Conservation (phyloP, 2,329 filamentous ascomycete species). For the Pseudodiploospora longispora region DNA sequence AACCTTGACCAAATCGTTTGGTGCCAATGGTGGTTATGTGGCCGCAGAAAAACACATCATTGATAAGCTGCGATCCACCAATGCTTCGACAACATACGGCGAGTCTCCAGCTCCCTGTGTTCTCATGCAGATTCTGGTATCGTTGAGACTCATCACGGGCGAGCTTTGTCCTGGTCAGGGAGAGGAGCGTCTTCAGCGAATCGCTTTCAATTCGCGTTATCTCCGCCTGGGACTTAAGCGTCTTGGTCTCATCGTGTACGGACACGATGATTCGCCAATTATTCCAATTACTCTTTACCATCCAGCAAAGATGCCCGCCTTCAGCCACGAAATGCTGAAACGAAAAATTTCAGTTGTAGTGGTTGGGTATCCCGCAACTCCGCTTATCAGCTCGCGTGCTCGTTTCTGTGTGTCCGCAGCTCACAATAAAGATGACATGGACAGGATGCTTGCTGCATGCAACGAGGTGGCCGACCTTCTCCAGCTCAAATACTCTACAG, state of each 20-base stretch:
- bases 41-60: constrained; percentile 85
- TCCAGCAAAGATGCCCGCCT: constrained; percentile 97
- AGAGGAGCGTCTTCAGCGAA: constrained; percentile 87
- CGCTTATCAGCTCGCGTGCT: constrained; percentile 86
- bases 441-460: constrained; percentile 79
- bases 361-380: constrained; percentile 93
- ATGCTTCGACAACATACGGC: constrained; percentile 78
- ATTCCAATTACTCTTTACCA: constrained; percentile 93
- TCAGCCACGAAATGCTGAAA: constrained; percentile 96
- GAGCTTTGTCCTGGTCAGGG: constrained; percentile 85
- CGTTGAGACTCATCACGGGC: constrained; percentile 81
- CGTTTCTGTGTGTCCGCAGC: constrained; percentile 93
- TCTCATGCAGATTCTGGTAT: constrained; percentile 80
- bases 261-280: constrained; percentile 95
- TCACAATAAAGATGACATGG: constrained; percentile 97
- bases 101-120: constrained; percentile 84
- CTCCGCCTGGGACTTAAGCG: constrained; percentile 96
- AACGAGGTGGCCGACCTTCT: constrained; percentile 88
- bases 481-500: constrained; percentile 95
- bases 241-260: constrained; percentile 92
- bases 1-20: constrained; percentile 95
- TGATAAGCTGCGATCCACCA: constrained; percentile 79
- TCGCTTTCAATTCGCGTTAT: constrained; percentile 97
- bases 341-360: constrained; percentile 97
- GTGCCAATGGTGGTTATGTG: constrained; percentile 94